Evolutionary conservation across 2,329 filamentous ascomycete species (phyloP), one percentile per base, ranked within the genome.

Genomic region (Juglanconis sp.): DNA sequence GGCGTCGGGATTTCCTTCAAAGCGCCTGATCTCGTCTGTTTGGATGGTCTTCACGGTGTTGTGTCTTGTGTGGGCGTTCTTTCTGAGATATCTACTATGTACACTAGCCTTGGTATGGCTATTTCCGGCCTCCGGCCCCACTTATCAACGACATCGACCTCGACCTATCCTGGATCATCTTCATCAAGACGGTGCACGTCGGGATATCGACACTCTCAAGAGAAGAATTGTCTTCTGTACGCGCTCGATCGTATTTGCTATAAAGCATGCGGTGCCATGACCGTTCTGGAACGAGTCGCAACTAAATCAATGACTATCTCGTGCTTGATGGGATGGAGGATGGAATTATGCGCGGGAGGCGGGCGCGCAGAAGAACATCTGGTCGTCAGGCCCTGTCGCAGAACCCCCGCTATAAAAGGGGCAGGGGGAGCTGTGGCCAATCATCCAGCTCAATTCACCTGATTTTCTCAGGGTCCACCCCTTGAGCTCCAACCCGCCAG

Each of bases 371-470:
- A 15, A 46, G 52, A 8, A 31, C 15, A 42, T 32, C 38, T 40
- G 10, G 24, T 42, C 38, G 38, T 42, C 10, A 13, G 4, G 38
- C 38, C 10, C 10, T 48, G 53, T 56, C 44, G 24, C 44, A 56
- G 53, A 48, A 48, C 11, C 44, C 51, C 50, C 44, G 51, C 44
- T 31, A 24, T 32, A 51, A 42, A 52, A 30, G 56, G 52, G 56
- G 31, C 9, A 6, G 7, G 53, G 38, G 36, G 54, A 51, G 55
- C 59, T 54, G 49, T 47, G 42, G 49, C 60, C 60, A 62, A 62
- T 62, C 56, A 53, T 9, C 17, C 10, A 32, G 38, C 47, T 46
- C 60, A 56, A 62, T 62, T 56, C 32, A 48, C 30, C 56, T 53
- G 49, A 38, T 5, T 3, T 31, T 9, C 8, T 35, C 52, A 53